These are phyloP conservation scores for Colletotrichum cordylinicola DNA, from an alignment of 2,329 filamentous ascomycete species.

Conservation along the genomic window DNA sequence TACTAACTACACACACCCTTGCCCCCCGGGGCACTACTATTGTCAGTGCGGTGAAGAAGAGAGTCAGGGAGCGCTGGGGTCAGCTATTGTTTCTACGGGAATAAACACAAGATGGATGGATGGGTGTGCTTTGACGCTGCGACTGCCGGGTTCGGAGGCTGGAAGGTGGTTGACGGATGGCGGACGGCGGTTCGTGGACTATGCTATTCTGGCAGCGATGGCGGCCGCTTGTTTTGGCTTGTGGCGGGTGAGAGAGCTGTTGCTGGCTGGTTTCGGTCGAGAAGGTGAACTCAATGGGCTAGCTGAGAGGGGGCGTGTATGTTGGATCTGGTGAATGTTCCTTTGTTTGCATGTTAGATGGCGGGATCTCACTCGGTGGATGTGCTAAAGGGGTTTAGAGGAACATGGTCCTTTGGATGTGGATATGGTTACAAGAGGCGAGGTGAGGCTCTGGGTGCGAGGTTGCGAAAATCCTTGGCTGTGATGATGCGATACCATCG, in stretches of 20 bases:
- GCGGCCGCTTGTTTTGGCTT: neutral
- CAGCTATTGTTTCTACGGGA: neutral
- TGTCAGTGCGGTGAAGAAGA: neutral
- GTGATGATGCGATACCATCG: neutral
- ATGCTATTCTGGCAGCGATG: neutral
- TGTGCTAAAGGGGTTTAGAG: neutral
- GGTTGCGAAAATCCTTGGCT: neutral
- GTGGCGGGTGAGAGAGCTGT: neutral
- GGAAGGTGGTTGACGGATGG: neutral
- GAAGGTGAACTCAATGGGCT: neutral
- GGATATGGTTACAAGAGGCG: neutral
- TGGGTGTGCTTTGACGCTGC: neutral
- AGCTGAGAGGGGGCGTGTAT: neutral
- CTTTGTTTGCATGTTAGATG: neutral
- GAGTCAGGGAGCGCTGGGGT: neutral
- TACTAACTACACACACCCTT: neutral
- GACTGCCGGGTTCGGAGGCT: constrained; percentile 6
- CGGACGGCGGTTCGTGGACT: neutral
- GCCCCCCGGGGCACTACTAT: neutral
- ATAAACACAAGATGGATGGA: neutral
- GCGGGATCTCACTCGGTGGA: neutral
- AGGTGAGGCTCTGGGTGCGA: neutral
- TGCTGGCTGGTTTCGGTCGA: constrained; percentile 13
- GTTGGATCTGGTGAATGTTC: neutral
- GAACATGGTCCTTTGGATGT: neutral